These are phyloP conservation scores for Eucalyptus marginata DNA, from an alignment of 345 rosid genomes.

Conservation along the genomic window DNA sequence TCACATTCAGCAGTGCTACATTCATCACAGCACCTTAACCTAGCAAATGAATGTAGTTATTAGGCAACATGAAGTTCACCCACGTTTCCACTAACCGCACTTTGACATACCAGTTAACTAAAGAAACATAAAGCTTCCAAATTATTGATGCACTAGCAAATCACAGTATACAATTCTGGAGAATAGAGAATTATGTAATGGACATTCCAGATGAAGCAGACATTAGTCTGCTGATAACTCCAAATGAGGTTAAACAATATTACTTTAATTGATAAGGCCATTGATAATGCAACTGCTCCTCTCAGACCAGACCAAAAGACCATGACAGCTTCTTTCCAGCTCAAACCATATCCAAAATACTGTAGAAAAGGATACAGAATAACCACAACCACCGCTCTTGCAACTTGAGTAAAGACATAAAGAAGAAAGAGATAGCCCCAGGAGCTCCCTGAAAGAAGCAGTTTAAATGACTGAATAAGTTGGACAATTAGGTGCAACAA, in stretches of 20 bases:
- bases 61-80: neutral
- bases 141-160: neutral
- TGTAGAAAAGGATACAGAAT: neutral
- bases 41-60: neutral
- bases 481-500: neutral
- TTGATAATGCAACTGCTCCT: neutral
- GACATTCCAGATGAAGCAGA: neutral
- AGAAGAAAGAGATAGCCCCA: neutral
- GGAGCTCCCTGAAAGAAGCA: neutral
- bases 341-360: neutral
- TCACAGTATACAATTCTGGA: neutral
- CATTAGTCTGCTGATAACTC: neutral
- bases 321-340: neutral
- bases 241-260: neutral
- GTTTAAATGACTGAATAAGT: neutral
- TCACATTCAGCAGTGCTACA: neutral
- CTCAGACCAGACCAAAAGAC: neutral
- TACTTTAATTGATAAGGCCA: neutral
- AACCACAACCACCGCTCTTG: neutral
- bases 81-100: neutral
- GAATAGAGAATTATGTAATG: neutral
- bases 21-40: neutral
- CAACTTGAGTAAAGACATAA: neutral
- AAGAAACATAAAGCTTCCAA: neutral
- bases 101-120: neutral